Evolutionary conservation across 139 green algal genomes (phyloP), one percentile per base, ranked within the genome.

Genomic region (Micromonas pusilla): DNA sequence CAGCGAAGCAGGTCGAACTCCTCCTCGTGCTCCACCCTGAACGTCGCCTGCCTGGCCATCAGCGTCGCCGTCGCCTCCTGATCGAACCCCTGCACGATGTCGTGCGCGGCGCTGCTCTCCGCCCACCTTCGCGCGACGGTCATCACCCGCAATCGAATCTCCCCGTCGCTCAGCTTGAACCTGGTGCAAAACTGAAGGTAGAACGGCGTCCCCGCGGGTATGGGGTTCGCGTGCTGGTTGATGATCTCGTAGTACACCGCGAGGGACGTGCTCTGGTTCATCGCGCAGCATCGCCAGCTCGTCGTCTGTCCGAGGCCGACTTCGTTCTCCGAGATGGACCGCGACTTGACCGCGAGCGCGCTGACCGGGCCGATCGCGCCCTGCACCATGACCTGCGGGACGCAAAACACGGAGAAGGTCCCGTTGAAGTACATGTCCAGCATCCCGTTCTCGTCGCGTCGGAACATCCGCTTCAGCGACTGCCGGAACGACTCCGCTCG

Each of bases 1-100:
- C 93, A 98, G 30, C 95, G 86, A 0, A 94, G 97, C 23, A 93
- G 87, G 73, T 99, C 93, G 87, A 98, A 99, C 39, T 98, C 93
- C 86, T 98, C 78, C 26, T 86, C 84, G 13, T 77, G 70, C 31
- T 88, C 84, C 73, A 86, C 86, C 75, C 86, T 86, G 33, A 78
- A 85, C 1, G 62, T 66, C 3, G 77, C 34, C 16, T 88, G 45
- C 28, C 87, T 28, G 3, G 90, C 92, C 73, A 97, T 89, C 26
- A 97, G 73, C 68, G 94, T 93, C 1, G 95, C 95, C 37, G 93
- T 90, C 0, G 92, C 92, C 85, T 99, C 95, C 86, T 97, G 93
- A 84, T 97, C 93, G 79, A 97, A 97, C 25, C 93, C 94, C 6
- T 87, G 86, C 66, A 96, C 89, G 31, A 98, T 82, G 33, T 96